Percentiles rank a stretch among this genome's conserved stretches.
Evolutionary conservation across 768 basidiomycete species (phyloP).

Genomic region (Phaffia tasmanica): DNA sequence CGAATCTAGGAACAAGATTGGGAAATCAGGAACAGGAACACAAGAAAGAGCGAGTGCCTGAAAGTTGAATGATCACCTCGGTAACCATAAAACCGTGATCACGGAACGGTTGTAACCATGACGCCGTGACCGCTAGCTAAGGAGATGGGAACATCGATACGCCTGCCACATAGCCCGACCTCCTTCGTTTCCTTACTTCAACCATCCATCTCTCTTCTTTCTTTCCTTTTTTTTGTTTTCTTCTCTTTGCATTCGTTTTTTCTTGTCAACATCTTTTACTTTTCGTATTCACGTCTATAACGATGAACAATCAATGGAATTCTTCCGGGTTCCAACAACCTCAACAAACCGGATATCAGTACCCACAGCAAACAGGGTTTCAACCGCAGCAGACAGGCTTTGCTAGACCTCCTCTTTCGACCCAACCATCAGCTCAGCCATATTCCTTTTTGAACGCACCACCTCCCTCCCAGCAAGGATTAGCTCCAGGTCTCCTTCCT

Average conservation of each 20-base stretch:
- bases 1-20: not conserved
- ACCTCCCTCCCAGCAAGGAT: conserved; percentile 28
- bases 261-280: not conserved
- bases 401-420: conserved; percentile 13
- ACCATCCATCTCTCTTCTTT: not conserved
- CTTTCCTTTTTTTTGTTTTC: not conserved
- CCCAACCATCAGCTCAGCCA: conserved; percentile 1
- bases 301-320: conserved; percentile 11
- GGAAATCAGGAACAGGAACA: not conserved
- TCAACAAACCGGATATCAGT: conserved; percentile 36
- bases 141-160: not conserved
- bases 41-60: conserved; percentile 1
- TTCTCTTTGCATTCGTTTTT: not conserved
- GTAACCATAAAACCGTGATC: not conserved
- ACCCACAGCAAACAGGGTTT: conserved; percentile 29
- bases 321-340: conserved; percentile 30
- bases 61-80: not conserved
- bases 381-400: conserved; percentile 32
- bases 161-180: not conserved
- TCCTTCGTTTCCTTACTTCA: not conserved
- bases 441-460: conserved; percentile 32
- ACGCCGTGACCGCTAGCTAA: not conserved
- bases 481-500: not conserved
- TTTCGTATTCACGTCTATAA: not conserved
- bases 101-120: not conserved